These are phyloP conservation scores for Tubosaeta sp. DNA, from an alignment of 768 basidiomycete species.

Conservation along the genomic window DNA sequence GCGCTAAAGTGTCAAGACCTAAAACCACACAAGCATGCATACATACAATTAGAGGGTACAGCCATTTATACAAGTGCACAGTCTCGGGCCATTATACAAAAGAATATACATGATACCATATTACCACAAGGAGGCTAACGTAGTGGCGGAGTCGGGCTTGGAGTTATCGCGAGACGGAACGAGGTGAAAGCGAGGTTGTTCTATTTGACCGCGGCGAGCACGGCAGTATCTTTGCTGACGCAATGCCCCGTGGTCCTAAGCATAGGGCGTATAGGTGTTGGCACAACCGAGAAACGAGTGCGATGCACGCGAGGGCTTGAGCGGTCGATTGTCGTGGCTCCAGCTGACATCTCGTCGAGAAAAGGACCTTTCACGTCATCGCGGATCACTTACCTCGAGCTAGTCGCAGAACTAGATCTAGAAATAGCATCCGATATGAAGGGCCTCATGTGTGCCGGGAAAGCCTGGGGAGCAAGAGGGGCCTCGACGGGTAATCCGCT, in stretches of 20 bases:
- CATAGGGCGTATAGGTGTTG: slow-evolving; percentile 20
- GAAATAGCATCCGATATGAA: slow-evolving; percentile 25
- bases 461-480: slow-evolving; percentile 25
- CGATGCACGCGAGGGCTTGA: slow-evolving; percentile 13
- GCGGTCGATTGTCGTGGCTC: slow-evolving; percentile 25
- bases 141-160: slow-evolving; percentile 8
- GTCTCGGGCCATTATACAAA: slow-evolving; percentile 22
- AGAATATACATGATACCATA: slow-evolving; percentile 31
- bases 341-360: slow-evolving; percentile 21
- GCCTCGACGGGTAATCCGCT: slow-evolving; percentile 19
- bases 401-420: slow-evolving; percentile 31
- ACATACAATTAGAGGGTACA: slow-evolving; percentile 19
- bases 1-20: background rate
- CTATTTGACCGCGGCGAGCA: slow-evolving; percentile 8
- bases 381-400: slow-evolving; percentile 26
- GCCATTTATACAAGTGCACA: slow-evolving; percentile 20
- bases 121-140: slow-evolving; percentile 19
- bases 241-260: slow-evolving; percentile 9
- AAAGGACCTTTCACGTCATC: background rate
- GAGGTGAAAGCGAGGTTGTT: slow-evolving; percentile 7
- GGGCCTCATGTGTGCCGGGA: slow-evolving; percentile 12
- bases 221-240: slow-evolving; percentile 16
- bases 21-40: slow-evolving; percentile 17
- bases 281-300: slow-evolving; percentile 13
- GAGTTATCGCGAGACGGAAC: slow-evolving; percentile 19